phyloP scores from a whole-genome alignment of 2,329 filamentous ascomycete species.

The Beauveria sp. region DNA sequence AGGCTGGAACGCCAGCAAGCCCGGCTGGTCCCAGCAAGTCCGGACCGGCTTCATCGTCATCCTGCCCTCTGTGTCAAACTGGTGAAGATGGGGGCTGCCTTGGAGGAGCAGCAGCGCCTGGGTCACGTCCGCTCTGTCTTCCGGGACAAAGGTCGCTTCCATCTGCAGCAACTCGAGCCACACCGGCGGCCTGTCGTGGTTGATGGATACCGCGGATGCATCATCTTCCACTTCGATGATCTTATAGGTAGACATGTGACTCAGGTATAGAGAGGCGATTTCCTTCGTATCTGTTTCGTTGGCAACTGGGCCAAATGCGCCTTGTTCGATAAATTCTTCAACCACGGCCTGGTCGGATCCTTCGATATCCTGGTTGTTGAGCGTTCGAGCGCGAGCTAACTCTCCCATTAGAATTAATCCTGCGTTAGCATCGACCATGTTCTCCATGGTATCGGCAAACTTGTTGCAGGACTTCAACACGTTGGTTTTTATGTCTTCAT shows the following conservation, averaged over 20 bases:
- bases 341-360: neutral
- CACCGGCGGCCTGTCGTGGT: neutral
- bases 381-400: neutral
- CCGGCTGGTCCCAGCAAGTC: neutral
- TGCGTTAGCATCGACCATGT: neutral
- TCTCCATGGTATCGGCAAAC: neutral
- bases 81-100: neutral
- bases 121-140: neutral
- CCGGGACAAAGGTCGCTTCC: neutral
- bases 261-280: neutral
- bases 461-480: neutral
- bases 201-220: neutral
- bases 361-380: neutral
- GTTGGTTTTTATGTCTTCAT: neutral
- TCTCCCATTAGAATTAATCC: neutral
- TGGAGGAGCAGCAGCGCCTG: neutral
- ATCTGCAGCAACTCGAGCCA: neutral
- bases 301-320: neutral
- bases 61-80: neutral
- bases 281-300: neutral
- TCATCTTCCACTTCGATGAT: neutral
- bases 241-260: neutral
- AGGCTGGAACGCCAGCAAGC: no score
- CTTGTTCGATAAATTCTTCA: neutral
- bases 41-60: neutral